These are phyloP conservation scores for Curvularia verruculosa DNA, from an alignment of 2,329 filamentous ascomycete species.

Conservation along the genomic window DNA sequence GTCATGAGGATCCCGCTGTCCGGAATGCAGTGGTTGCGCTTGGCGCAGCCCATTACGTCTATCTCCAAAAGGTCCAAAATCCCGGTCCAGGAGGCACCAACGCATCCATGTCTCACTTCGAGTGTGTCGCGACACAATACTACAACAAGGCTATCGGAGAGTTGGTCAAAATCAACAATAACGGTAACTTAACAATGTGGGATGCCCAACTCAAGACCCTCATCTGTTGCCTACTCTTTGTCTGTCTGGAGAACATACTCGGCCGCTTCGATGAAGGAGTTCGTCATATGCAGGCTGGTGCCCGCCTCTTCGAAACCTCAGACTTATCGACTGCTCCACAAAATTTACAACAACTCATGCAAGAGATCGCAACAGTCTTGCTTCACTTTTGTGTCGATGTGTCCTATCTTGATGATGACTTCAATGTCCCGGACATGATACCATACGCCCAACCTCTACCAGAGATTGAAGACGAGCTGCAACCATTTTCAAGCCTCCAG, in stretches of 20 bases:
- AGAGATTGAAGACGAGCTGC: conserved; percentile 5
- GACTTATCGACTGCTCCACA: conserved; percentile 6
- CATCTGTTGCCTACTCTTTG: conserved; percentile 17
- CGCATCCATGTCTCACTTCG: conserved; percentile 7
- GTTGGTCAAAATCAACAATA: conserved; percentile 1
- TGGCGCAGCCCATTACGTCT: conserved; percentile 14
- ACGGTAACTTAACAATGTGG: neutral
- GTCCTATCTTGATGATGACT: conserved; percentile 4
- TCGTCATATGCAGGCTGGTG: conserved; percentile 15
- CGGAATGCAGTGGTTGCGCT: conserved; percentile 13
- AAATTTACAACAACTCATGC: conserved; percentile 4
- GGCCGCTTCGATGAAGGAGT: conserved; percentile 14
- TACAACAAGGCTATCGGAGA: conserved; percentile 17
- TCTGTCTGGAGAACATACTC: conserved; percentile 16
- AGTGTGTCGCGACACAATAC: conserved; percentile 7
- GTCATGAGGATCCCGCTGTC: conserved; percentile 12
- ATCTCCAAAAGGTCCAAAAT: conserved; percentile 10
- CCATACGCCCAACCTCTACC: conserved; percentile 8
- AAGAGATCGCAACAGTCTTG: conserved; percentile 16
- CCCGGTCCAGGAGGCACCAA: neutral
- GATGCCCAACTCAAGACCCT: conserved; percentile 8
- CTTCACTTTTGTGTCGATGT: conserved; percentile 14
- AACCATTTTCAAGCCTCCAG: neutral
- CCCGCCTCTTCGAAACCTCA: conserved; percentile 9
- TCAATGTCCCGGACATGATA: conserved; percentile 9